Conservation (phyloP, 2,329 filamentous ascomycete genomes). For the Verticillium alfalfae region DNA sequence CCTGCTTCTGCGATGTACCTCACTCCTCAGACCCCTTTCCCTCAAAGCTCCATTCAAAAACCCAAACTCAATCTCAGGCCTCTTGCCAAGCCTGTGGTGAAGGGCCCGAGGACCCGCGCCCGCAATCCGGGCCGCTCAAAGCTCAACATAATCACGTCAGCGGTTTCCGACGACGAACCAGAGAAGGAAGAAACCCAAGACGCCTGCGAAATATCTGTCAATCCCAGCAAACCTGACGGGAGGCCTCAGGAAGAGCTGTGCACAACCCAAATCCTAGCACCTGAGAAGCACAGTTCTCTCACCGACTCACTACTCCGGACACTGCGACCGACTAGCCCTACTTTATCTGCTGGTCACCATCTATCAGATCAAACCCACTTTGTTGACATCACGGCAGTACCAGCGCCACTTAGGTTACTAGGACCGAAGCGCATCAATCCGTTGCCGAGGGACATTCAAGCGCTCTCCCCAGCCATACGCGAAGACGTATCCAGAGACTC, state of each 20-base stretch:
- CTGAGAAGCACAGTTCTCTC: not conserved
- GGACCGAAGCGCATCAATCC: not conserved
- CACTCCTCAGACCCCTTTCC: not conserved
- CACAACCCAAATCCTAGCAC: not conserved
- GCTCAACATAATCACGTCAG: not conserved
- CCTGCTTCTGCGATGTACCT: conserved; percentile 10
- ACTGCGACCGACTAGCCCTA: not conserved
- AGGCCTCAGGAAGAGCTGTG: not conserved
- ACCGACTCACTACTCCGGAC: not conserved
- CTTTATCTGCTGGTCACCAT: not conserved
- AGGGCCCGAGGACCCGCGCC: not conserved
- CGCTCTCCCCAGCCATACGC: not conserved
- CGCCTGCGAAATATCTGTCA: not conserved
- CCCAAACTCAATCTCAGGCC: not conserved
- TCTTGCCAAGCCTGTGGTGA: not conserved
- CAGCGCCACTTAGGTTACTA: not conserved
- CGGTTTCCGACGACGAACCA: not conserved
- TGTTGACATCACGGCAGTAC: not conserved
- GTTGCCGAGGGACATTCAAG: not conserved
- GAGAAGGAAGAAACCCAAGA: not conserved
- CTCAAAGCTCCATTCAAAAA: not conserved
- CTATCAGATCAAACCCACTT: not conserved
- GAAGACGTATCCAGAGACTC: not conserved
- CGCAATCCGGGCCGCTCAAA: not conserved
- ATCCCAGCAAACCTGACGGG: not conserved